These are phyloP conservation scores for Chlorella sp. DNA, from an alignment of 139 green algal genomes.

Conservation along the genomic window DNA sequence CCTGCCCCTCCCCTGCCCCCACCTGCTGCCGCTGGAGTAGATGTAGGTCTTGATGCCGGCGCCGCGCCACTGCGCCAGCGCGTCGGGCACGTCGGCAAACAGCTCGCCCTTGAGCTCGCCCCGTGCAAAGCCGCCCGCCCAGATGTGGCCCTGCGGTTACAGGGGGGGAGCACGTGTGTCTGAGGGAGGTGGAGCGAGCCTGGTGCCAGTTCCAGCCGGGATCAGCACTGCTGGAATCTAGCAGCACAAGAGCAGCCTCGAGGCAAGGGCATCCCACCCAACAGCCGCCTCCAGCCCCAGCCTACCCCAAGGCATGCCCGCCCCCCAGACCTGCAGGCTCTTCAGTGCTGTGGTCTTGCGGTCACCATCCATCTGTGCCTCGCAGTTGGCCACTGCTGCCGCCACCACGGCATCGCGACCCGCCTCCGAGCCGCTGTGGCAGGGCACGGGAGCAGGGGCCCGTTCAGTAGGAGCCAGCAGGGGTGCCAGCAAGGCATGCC, in stretches of 20 bases:
- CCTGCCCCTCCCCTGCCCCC: not conserved
- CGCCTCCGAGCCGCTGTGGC: not conserved
- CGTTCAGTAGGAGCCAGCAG: too few species aligned
- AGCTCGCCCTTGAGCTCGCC: slow-evolving; percentile 83
- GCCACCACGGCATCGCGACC: slow-evolving; percentile 57
- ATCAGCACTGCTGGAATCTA: too few species aligned
- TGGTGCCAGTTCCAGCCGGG: too few species aligned
- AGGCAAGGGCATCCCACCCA: not conserved
- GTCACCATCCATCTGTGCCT: slow-evolving; percentile 80
- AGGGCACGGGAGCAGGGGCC: too few species aligned
- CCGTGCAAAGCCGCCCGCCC: slow-evolving; percentile 79
- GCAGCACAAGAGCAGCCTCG: not conserved
- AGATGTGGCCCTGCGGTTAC: slow-evolving; percentile 64
- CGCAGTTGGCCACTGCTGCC: slow-evolving; percentile 65
- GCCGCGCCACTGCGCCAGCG: slow-evolving; percentile 74
- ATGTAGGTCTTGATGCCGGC: slow-evolving; percentile 94
- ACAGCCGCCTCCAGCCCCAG: not conserved
- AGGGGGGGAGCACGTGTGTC: not conserved
- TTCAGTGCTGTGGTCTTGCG: slow-evolving; percentile 71
- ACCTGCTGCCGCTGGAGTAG: slow-evolving; percentile 89
- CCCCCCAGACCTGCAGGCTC: slow-evolving; percentile 53
- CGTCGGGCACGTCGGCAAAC: slow-evolving; percentile 85
- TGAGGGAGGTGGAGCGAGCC: not conserved
- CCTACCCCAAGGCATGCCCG: not conserved
- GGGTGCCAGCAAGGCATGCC: too few species aligned